Evolutionary conservation across 1,284 basidiomycete species (phyloP).

Genomic region (Apiotrichum siamense): DNA sequence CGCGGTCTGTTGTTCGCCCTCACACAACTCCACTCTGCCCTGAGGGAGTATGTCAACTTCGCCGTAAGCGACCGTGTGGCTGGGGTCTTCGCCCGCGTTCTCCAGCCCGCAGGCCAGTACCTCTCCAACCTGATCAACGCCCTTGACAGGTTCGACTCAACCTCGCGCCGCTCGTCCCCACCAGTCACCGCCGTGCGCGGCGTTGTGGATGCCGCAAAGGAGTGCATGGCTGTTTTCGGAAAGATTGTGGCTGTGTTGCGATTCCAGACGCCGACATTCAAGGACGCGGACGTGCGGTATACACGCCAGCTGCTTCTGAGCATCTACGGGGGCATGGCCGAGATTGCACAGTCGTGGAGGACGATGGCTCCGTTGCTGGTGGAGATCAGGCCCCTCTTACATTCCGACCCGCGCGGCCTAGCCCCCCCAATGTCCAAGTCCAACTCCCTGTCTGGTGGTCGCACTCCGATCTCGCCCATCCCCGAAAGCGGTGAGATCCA

Average conservation of each 20-base stretch:
- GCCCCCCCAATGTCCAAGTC: slow-evolving; percentile 17
- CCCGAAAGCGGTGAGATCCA: slow-evolving; percentile 36
- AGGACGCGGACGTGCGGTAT: slow-evolving; percentile 72
- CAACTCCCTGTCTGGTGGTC: slow-evolving; percentile 19
- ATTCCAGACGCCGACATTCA: slow-evolving; percentile 64
- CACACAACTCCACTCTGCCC: slow-evolving; percentile 82
- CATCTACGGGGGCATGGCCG: slow-evolving; percentile 83
- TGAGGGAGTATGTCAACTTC: slow-evolving; percentile 82
- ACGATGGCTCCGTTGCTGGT: slow-evolving; percentile 67
- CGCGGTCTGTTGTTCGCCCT: slow-evolving; percentile 88
- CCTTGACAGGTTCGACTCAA: slow-evolving; percentile 85
- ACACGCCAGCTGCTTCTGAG: slow-evolving; percentile 80
- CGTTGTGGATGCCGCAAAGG: slow-evolving; percentile 76
- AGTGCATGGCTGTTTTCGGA: slow-evolving; percentile 77
- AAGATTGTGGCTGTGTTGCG: slow-evolving; percentile 79
- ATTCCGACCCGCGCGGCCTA: slow-evolving; percentile 9
- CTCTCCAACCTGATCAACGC: slow-evolving; percentile 80
- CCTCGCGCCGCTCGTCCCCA: slow-evolving; percentile 61
- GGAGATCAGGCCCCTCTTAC: slow-evolving; percentile 61
- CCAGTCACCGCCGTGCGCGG: slow-evolving; percentile 64
- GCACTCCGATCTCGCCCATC: slow-evolving; percentile 48
- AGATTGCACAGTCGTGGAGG: slow-evolving; percentile 81
- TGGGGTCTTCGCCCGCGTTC: slow-evolving; percentile 70
- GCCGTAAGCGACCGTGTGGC: slow-evolving; percentile 81
- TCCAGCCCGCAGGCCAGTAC: slow-evolving; percentile 75